Conservation (phyloP, 495 filamentous ascomycete species). For the Penicillium riverlandense region DNA sequence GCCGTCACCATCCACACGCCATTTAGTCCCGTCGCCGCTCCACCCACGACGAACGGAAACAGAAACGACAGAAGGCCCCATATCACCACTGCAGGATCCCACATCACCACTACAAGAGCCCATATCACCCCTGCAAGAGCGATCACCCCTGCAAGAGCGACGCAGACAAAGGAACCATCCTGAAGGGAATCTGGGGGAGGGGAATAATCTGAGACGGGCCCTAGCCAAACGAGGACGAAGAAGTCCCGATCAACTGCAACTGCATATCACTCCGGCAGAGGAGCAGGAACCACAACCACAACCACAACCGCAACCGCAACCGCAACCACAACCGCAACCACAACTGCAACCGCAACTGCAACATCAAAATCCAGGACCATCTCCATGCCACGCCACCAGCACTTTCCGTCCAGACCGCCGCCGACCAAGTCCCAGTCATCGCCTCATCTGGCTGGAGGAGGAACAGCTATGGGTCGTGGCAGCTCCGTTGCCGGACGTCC, state of each 20-base stretch:
- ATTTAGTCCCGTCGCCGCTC: constrained; percentile 9
- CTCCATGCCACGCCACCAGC: not conserved
- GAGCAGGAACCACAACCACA: not conserved
- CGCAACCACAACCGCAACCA: not conserved
- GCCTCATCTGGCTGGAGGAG: constrained; percentile 11
- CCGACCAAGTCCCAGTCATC: not conserved
- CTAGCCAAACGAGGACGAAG: constrained; percentile 1
- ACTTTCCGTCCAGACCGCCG: not conserved
- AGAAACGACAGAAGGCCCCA: constrained; percentile 1
- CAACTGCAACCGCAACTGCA: not conserved
- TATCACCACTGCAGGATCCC: not conserved
- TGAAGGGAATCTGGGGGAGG: too few relatives aligned
- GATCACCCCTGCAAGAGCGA: constrained; percentile 1
- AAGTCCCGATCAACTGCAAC: not conserved
- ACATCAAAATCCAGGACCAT: not conserved
- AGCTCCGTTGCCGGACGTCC: not conserved
- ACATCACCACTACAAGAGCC: not conserved
- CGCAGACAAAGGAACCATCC: too few relatives aligned
- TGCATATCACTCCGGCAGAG: not conserved
- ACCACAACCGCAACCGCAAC: not conserved
- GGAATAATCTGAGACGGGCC: not conserved
- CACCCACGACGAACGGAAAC: constrained; percentile 8
- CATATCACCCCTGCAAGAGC: not conserved
- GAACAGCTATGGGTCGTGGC: constrained; percentile 8
- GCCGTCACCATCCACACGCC: constrained; percentile 5